Evolutionary conservation across 1,284 basidiomycete genomes (phyloP).

Genomic region (Amylostereum areolatum): DNA sequence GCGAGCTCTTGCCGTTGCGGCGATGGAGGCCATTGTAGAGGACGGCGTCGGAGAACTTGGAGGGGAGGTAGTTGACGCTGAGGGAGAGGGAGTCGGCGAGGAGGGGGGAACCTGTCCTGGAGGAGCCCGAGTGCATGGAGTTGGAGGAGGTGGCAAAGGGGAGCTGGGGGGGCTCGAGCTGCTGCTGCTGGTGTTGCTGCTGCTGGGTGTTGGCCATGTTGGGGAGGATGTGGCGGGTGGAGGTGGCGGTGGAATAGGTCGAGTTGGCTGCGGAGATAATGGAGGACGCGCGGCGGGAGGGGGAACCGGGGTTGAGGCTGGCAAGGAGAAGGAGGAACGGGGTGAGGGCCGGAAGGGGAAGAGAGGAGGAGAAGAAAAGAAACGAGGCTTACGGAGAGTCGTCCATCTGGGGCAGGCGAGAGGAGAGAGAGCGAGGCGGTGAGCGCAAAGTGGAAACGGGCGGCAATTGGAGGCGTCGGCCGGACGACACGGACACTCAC

Average conservation of each 20-base stretch:
- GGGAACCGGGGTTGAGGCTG: conserved; percentile 4
- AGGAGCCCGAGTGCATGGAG: conserved; percentile 21
- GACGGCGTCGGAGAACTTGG: conserved; percentile 49
- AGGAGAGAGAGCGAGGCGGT: not conserved
- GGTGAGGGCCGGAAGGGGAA: not conserved
- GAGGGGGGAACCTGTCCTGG: conserved; percentile 21
- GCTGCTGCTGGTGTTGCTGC: conserved; percentile 5
- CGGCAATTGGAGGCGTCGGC: not conserved
- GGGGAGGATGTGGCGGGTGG: conserved; percentile 31
- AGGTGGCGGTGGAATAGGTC: conserved; percentile 27
- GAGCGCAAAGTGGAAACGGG: not conserved
- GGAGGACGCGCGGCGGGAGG: conserved; percentile 26
- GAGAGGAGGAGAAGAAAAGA: not conserved
- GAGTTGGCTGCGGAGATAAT: conserved; percentile 27
- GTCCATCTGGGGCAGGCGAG: not conserved
- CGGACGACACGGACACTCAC: not conserved
- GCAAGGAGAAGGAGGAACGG: not conserved
- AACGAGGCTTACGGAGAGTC: not conserved
- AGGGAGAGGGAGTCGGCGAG: conserved; percentile 27
- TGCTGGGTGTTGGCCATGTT: conserved; percentile 17
- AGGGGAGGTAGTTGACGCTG: conserved; percentile 51
- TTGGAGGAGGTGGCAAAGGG: conserved; percentile 21
- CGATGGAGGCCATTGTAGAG: conserved; percentile 36
- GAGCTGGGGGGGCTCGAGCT: conserved; percentile 24
- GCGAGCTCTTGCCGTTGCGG: conserved; percentile 25